phyloP scores from a whole-genome alignment of 2,329 filamentous ascomycete genomes.

The Fusarium sp. region DNA sequence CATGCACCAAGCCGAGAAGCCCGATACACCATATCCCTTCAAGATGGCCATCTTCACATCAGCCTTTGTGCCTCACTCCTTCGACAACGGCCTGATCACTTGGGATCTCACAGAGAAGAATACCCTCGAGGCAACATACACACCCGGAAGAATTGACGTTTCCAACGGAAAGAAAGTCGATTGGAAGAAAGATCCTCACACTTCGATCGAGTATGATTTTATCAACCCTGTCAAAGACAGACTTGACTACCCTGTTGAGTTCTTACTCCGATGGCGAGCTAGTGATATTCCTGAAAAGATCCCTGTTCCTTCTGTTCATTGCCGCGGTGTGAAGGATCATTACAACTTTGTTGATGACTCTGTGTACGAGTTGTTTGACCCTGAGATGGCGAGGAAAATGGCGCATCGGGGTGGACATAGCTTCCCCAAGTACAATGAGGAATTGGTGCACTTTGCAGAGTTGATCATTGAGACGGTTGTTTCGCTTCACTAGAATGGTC shows the following conservation, averaged over 20 bases:
- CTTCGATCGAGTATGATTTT: neutral
- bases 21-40: neutral
- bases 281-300: neutral
- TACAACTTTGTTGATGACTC: neutral
- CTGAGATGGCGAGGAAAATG: neutral
- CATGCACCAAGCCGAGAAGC: neutral
- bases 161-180: neutral
- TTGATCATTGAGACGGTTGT: neutral
- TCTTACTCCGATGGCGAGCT: neutral
- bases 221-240: neutral
- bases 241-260: neutral
- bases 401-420: neutral
- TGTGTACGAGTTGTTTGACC: neutral
- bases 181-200: neutral
- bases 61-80: neutral
- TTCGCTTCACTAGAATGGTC: neutral
- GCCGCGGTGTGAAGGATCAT: neutral
- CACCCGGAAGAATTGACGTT: neutral
- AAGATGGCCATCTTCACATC: constrained; percentile 5
- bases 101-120: neutral
- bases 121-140: neutral
- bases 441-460: neutral
- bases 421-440: neutral
- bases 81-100: neutral
- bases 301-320: neutral